Evolutionary conservation across 2,329 filamentous ascomycete genomes (phyloP), one percentile per base, ranked within the genome.

Genomic region (Diatrype stigma): DNA sequence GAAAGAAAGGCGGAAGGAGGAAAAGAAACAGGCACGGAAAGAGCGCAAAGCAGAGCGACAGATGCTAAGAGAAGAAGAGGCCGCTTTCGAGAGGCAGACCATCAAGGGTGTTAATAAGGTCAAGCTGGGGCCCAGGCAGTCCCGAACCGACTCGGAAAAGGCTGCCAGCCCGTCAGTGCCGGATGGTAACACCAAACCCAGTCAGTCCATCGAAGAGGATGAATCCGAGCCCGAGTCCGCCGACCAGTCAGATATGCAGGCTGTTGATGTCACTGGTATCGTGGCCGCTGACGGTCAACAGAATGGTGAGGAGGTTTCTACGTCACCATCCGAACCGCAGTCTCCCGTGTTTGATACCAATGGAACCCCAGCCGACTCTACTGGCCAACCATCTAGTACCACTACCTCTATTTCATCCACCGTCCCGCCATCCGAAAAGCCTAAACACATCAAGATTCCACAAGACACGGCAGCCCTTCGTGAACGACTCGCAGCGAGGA

Each of bases 401-500:
- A 81, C 79, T 45, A 90, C 87, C 28, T 90, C 87, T 17, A 79
- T 84, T 49, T 88, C 86, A 49, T 89, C 86, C 21, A 78, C 83
- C 45, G 74, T 81, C 12, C 75, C 84, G 6, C 74, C 79, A 5
- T 77, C 79, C 32, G 78, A 82, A 53, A 83, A 82, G 63, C 80
- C 81, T 14, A 88, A 86, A 67, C 80, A 82, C 56, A 80, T 85
- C 64, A 85, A 84, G 62, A 71, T 87, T 28, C 86, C 86, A 50
- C 76, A 84, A 55, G 86, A 92, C 64, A 86, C 86, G 40, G 84
- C 89, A 53, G 82, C 86, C 23, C 81, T 96, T 45, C 85, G 88
- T 63, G 84, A 86, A 51, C 86, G 92, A 42, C 78, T 99, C 47
- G 85, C 88, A 51, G 88, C 89, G 60, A 88, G 85, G 55, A 91